A percentile compares a stretch with the other conserved stretches of the same genome.
Evolutionary conservation across 225 moss, liverwort and hornwort species (phyloP).

Genomic region (Rhytidiadelphus loreus): DNA sequence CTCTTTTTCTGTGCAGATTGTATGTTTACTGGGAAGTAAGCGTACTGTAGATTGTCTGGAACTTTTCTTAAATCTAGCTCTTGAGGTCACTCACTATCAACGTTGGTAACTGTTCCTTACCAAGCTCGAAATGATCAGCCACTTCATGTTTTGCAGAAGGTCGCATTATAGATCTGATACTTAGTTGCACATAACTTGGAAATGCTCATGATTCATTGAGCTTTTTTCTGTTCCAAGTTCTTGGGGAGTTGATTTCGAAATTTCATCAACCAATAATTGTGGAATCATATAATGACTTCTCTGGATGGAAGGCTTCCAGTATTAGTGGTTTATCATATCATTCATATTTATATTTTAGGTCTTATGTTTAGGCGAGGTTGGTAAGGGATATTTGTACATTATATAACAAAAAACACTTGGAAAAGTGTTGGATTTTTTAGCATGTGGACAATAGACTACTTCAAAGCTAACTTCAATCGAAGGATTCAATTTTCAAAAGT

Average conservation of each 20-base stretch:
- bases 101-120: not conserved
- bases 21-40: not conserved
- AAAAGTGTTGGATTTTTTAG: not conserved
- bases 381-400: not conserved
- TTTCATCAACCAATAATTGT: not conserved
- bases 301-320: not conserved
- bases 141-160: not conserved
- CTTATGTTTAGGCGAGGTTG: not conserved
- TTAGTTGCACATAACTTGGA: not conserved
- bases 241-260: not conserved
- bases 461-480: fast-evolving
- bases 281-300: not conserved
- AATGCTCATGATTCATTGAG: not conserved
- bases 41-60: not conserved
- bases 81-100: not conserved
- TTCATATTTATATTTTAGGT: not conserved
- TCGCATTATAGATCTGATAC: not conserved
- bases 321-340: not conserved
- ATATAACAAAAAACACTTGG: not conserved
- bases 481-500: not conserved
- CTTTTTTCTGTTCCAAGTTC: not conserved
- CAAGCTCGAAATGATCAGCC: not conserved
- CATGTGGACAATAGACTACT: not conserved
- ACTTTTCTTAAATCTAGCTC: not conserved
- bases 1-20: conserved; percentile 8